Conservation (phyloP, 2,329 filamentous ascomycete genomes). For the Fusarium sulawesiense region DNA sequence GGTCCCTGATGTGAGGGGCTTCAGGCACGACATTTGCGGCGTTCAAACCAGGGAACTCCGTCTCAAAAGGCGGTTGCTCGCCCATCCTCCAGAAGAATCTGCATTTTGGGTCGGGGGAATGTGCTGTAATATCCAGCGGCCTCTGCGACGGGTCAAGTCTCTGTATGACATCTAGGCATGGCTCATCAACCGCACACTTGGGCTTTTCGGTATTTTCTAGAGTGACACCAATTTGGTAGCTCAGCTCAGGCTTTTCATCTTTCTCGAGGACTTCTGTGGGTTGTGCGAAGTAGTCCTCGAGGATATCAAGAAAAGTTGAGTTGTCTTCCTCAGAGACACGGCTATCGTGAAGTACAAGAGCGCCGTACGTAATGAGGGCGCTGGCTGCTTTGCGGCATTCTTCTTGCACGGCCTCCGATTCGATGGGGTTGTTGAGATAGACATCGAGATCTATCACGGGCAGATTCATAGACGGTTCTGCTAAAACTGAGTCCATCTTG, state of each 20-base stretch:
- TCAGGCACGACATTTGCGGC: slow-evolving; percentile 66
- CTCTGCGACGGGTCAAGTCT: slow-evolving; percentile 66
- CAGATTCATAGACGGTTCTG: slow-evolving; percentile 63
- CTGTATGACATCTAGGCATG: slow-evolving; percentile 67
- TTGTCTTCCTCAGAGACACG: slow-evolving; percentile 68
- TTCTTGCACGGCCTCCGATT: slow-evolving; percentile 57
- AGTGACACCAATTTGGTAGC: slow-evolving; percentile 71
- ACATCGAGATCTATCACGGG: slow-evolving; percentile 70
- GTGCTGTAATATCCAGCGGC: slow-evolving; percentile 67
- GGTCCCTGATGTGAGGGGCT: slow-evolving; percentile 59
- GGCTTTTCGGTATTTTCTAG: slow-evolving; percentile 73
- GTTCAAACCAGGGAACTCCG: slow-evolving; percentile 66
- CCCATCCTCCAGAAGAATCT: slow-evolving; percentile 73
- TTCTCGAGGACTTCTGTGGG: slow-evolving; percentile 57
- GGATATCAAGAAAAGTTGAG: slow-evolving; percentile 67
- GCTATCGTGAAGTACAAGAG: slow-evolving; percentile 69
- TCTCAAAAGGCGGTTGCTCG: slow-evolving; percentile 64
- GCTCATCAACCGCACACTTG: slow-evolving; percentile 71
- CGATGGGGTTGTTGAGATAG: slow-evolving; percentile 59
- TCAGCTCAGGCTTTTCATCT: slow-evolving; percentile 68
- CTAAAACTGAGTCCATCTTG: slow-evolving; percentile 41
- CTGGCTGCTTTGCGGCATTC: slow-evolving; percentile 66
- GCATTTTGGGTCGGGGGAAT: slow-evolving; percentile 70
- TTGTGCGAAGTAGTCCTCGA: slow-evolving; percentile 74
- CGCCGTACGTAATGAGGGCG: slow-evolving; percentile 69